Evolutionary conservation across 2,329 filamentous ascomycete genomes (phyloP).

Genomic region (Thielaviopsis ethacetica): DNA sequence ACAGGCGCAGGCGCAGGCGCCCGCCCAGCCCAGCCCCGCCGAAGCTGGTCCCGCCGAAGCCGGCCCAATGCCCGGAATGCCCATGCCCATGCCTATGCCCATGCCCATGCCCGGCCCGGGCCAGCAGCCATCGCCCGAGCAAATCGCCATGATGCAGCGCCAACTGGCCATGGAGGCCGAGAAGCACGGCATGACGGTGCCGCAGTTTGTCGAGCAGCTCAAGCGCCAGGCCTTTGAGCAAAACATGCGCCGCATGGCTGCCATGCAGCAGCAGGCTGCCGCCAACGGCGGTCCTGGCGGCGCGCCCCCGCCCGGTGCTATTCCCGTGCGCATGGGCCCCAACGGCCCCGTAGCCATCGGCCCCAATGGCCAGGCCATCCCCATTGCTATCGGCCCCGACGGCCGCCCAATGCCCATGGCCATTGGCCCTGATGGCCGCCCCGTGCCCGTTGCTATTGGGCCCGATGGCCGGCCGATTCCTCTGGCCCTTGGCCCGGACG

Average conservation of each 20-base stretch:
- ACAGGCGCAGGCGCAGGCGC: too few relatives aligned
- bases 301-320: not conserved
- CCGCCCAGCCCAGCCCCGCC: not conserved
- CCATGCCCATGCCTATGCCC: slow-evolving; percentile 20
- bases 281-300: not conserved
- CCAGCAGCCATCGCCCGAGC: slow-evolving; percentile 57
- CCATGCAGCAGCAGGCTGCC: slow-evolving; percentile 6
- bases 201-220: slow-evolving; percentile 62
- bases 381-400: not conserved
- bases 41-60: not conserved
- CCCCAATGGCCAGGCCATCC: slow-evolving; percentile 9
- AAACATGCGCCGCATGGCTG: slow-evolving; percentile 25
- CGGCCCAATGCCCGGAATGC: not conserved
- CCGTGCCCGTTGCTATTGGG: not conserved
- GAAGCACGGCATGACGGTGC: slow-evolving; percentile 70
- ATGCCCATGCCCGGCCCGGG: slow-evolving; percentile 22
- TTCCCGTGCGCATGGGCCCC: slow-evolving; percentile 6
- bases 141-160: slow-evolving; percentile 70
- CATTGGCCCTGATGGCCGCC: slow-evolving; percentile 1
- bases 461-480: slow-evolving; percentile 9
- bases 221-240: slow-evolving; percentile 37
- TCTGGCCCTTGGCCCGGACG: not conserved
- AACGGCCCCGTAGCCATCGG: slow-evolving; percentile 10
- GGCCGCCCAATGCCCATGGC: not conserved
- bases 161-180: slow-evolving; percentile 70